Conservation (phyloP, 169 alveolate species). For the Theileria luwenshuni region DNA sequence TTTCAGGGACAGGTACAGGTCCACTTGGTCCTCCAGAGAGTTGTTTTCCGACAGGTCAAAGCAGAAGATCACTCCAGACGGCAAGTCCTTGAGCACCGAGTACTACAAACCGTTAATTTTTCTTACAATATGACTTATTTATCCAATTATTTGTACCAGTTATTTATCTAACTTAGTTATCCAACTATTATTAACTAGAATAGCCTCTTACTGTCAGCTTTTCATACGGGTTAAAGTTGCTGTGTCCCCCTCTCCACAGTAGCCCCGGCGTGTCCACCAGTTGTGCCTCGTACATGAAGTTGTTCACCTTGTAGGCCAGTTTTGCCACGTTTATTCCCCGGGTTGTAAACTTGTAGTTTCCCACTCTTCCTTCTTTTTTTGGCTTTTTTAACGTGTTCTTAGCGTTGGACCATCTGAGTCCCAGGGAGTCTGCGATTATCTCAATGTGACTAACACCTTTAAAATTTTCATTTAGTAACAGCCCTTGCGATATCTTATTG, state of each 20-base stretch:
- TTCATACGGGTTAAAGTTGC: constrained; percentile 56
- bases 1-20: constrained; percentile 42
- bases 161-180: neutral
- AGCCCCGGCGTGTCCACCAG: constrained; percentile 65
- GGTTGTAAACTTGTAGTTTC: constrained; percentile 67
- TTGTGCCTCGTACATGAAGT: constrained; percentile 55
- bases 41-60: constrained; percentile 48
- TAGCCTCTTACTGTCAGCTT: constrained; percentile 42
- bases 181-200: neutral
- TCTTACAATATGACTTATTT: neutral
- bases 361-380: constrained; percentile 43
- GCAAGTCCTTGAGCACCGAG: constrained; percentile 60
- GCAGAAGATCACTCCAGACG: constrained; percentile 60
- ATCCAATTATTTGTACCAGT: neutral
- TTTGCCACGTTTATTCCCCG: constrained; percentile 30
- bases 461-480: constrained; percentile 12
- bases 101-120: constrained; percentile 1
- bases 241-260: constrained; percentile 47
- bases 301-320: constrained; percentile 36
- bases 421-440: constrained; percentile 51
- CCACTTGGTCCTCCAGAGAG: constrained; percentile 35
- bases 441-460: constrained; percentile 23
- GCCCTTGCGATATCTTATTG: constrained; percentile 23
- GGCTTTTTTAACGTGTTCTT: constrained; percentile 7
- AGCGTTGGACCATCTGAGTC: constrained; percentile 46